A percentile compares a stretch with the other conserved stretches of the same genome.
These are phyloP conservation scores for Dittrichia graveolens DNA, from an alignment of 129 eudicot species.

Conservation along the genomic window DNA sequence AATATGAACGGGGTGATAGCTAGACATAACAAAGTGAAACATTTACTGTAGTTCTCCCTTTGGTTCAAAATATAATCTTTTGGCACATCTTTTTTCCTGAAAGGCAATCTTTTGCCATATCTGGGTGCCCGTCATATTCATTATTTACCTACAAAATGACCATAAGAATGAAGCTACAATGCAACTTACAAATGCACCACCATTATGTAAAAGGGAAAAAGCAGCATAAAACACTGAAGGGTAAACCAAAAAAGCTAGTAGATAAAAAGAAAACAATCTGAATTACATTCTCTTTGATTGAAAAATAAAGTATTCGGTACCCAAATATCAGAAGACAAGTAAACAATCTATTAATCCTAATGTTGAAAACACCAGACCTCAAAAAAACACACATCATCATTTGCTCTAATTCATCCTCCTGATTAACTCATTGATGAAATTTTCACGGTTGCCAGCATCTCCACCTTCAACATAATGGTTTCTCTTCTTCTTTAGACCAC, in stretches of 20 bases:
- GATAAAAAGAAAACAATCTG: conserved; percentile 20
- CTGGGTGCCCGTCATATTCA: neutral
- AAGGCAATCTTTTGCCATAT: too few relatives aligned
- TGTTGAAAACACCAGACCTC: conserved; percentile 28
- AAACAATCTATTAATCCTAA: conserved; percentile 31
- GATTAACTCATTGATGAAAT: conserved; percentile 74
- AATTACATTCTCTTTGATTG: conserved; percentile 20
- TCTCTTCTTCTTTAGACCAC: conserved; percentile 78
- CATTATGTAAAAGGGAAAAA: too few relatives aligned
- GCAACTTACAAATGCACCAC: neutral
- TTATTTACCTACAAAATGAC: neutral
- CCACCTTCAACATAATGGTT: conserved; percentile 92
- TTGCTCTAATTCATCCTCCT: conserved; percentile 76
- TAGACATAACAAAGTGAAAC: conserved; percentile 22
- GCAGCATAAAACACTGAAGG: neutral
- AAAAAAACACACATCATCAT: conserved; percentile 4
- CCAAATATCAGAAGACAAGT: conserved; percentile 27
- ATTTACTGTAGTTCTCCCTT: neutral
- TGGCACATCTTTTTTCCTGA: too few relatives aligned
- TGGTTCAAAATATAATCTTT: neutral
- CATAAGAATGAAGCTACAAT: neutral
- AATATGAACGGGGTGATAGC: conserved; percentile 56
- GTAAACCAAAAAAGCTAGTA: conserved; percentile 17
- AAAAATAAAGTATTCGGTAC: conserved; percentile 20
- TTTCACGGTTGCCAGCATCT: conserved; percentile 89